A percentile compares a stretch with the other conserved stretches of the same genome.
Conservation (phyloP, 805 yeast species). For the Saturnispora quitensis region DNA sequence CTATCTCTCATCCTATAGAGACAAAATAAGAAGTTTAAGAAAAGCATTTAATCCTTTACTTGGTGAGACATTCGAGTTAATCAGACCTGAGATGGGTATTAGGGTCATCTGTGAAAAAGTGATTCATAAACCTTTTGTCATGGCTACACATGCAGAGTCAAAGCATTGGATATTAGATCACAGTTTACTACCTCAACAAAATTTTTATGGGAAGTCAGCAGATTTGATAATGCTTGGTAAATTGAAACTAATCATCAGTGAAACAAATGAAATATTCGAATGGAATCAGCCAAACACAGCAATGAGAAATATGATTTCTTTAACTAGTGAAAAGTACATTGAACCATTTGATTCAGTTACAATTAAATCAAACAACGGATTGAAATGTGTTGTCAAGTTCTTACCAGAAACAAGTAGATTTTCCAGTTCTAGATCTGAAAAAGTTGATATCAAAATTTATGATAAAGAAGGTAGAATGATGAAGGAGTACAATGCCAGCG, state of each 20-base stretch:
- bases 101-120: slow-evolving; percentile 80
- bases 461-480: slow-evolving; percentile 26
- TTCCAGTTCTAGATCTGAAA: slow-evolving; percentile 77
- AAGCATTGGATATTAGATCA: slow-evolving; percentile 57
- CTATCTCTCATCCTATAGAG: slow-evolving; percentile 58
- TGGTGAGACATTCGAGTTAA: slow-evolving; percentile 89
- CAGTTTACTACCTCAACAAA: slow-evolving; percentile 68
- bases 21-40: slow-evolving; percentile 65
- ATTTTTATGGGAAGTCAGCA: slow-evolving; percentile 91
- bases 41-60: slow-evolving; percentile 93
- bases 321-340: slow-evolving; percentile 86
- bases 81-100: slow-evolving; percentile 72
- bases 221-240: slow-evolving; percentile 74
- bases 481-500: slow-evolving; percentile 33
- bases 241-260: slow-evolving; percentile 39
- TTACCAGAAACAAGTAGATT: slow-evolving; percentile 72
- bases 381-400: slow-evolving; percentile 62
- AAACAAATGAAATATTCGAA: slow-evolving; percentile 60
- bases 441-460: slow-evolving; percentile 36
- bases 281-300: slow-evolving; percentile 81
- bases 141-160: slow-evolving; percentile 73
- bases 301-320: slow-evolving; percentile 62
- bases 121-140: slow-evolving; percentile 66
- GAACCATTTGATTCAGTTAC: slow-evolving; percentile 73
- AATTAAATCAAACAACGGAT: slow-evolving; percentile 59